Evolutionary conservation across 805 yeast species (phyloP).

Genomic region (Cephaloascus fragrans): DNA sequence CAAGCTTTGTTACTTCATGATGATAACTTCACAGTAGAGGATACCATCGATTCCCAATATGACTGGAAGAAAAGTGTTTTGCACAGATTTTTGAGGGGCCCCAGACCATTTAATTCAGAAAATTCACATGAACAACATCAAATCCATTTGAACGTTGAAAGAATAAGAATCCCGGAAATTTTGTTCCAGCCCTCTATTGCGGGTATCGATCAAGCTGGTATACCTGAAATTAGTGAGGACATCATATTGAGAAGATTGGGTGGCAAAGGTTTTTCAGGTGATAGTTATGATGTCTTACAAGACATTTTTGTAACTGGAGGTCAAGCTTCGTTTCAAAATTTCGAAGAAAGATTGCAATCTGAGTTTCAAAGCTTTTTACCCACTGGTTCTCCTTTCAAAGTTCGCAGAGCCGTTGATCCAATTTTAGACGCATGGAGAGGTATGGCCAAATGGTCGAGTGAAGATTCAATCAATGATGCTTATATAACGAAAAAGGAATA

Average conservation of each 20-base stretch:
- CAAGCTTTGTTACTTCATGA: slow-evolving; percentile 71
- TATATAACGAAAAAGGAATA: slow-evolving; percentile 65
- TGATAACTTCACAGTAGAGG: slow-evolving; percentile 78
- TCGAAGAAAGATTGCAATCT: slow-evolving; percentile 52
- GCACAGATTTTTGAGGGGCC: slow-evolving; percentile 86
- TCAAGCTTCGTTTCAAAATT: slow-evolving; percentile 51
- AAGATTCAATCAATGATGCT: slow-evolving; percentile 32
- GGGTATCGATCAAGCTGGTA: slow-evolving; percentile 93
- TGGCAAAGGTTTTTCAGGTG: slow-evolving; percentile 45
- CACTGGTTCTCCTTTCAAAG: slow-evolving; percentile 45
- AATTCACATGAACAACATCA: slow-evolving; percentile 83
- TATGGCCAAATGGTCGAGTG: slow-evolving; percentile 69
- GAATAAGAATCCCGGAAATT: slow-evolving; percentile 88
- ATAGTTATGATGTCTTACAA: slow-evolving; percentile 39
- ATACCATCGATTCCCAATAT: slow-evolving; percentile 68
- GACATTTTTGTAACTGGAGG: slow-evolving; percentile 89
- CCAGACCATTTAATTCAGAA: slow-evolving; percentile 75
- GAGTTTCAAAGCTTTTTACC: slow-evolving; percentile 74
- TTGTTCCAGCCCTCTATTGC: slow-evolving; percentile 89
- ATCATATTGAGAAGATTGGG: slow-evolving; percentile 52
- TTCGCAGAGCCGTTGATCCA: slow-evolving; percentile 61
- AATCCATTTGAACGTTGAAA: slow-evolving; percentile 80
- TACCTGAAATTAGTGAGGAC: slow-evolving; percentile 67
- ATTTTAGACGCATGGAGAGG: slow-evolving; percentile 87
- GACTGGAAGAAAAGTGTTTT: slow-evolving; percentile 78